Evolutionary conservation across 768 basidiomycete species (phyloP).

Genomic region (Coprinopsis cinerea): DNA sequence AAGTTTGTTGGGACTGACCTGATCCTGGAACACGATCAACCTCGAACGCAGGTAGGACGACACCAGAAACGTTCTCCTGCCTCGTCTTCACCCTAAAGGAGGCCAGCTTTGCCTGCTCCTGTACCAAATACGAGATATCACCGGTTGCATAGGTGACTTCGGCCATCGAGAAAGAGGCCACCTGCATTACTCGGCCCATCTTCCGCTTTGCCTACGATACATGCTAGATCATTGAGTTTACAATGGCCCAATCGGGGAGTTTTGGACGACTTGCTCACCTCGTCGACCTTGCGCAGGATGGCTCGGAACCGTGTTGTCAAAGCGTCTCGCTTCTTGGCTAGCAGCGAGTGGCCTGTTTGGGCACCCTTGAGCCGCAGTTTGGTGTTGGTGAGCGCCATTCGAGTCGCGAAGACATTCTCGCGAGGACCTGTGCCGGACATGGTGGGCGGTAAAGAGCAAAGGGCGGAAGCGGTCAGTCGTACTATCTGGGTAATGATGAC

Average conservation of each 20-base stretch:
- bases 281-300: conserved; percentile 95
- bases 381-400: conserved; percentile 95
- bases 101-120: conserved; percentile 89
- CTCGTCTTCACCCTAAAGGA: conserved; percentile 90
- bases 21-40: conserved; percentile 81
- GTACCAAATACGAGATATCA: conserved; percentile 96
- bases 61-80: conserved; percentile 98
- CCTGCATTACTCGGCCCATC: conserved; percentile 98
- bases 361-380: conserved; percentile 86
- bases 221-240: conserved; percentile 19
- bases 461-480: neutral
- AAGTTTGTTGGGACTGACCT: too few relatives aligned
- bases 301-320: conserved; percentile 90
- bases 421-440: conserved; percentile 91
- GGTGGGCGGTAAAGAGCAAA: conserved; percentile 10
- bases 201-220: conserved; percentile 84
- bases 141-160: conserved; percentile 98
- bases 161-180: conserved; percentile 97
- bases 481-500: neutral
- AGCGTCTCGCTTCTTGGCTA: conserved; percentile 98
- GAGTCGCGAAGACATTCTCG: conserved; percentile 94
- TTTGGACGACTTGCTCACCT: conserved; percentile 48
- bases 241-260: conserved; percentile 1
- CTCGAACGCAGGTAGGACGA: conserved; percentile 92
- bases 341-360: conserved; percentile 89